Evolutionary conservation across 495 filamentous ascomycete genomes (phyloP).

Genomic region (Xylaria cubensis): DNA sequence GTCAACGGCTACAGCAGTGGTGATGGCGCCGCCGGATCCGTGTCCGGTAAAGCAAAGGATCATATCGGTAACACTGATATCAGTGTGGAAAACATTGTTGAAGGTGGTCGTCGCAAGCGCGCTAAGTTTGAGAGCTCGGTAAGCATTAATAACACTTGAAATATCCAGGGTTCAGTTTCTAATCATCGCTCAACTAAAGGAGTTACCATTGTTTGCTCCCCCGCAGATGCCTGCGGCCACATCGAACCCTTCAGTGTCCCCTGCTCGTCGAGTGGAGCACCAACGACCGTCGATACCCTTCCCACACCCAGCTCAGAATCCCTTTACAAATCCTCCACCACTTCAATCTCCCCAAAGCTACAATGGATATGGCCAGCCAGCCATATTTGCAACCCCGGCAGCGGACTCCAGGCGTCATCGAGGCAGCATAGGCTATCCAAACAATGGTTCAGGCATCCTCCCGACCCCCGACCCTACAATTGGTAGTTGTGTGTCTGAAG

Average conservation of each 20-base stretch:
- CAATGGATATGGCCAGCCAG: slow-evolving; percentile 53
- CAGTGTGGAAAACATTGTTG: slow-evolving; percentile 95
- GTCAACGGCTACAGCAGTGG: slow-evolving; percentile 79
- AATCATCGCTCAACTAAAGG: slow-evolving; percentile 59
- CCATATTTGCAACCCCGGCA: slow-evolving; percentile 62
- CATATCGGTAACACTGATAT: slow-evolving; percentile 93
- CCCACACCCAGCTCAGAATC: slow-evolving; percentile 71
- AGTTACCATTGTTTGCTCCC: slow-evolving; percentile 92
- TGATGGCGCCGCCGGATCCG: slow-evolving; percentile 75
- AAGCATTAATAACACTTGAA: slow-evolving; percentile 48
- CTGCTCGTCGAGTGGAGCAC: slow-evolving; percentile 74
- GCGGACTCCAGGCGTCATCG: slow-evolving; percentile 71
- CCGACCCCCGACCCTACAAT: slow-evolving; percentile 95
- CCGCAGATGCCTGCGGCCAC: slow-evolving; percentile 88
- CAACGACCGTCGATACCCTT: slow-evolving; percentile 69
- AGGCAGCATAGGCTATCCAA: slow-evolving; percentile 61
- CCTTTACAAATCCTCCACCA: slow-evolving; percentile 72
- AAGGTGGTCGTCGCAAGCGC: slow-evolving; percentile 92
- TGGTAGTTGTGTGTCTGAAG: slow-evolving; percentile 93
- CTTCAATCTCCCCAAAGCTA: slow-evolving; percentile 83
- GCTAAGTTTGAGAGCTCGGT: slow-evolving; percentile 98
- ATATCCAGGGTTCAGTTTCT: slow-evolving; percentile 19
- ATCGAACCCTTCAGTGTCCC: slow-evolving; percentile 91
- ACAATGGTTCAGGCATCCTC: slow-evolving; percentile 60
- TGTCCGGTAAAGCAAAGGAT: slow-evolving; percentile 77